These are phyloP conservation scores for Boletus rubropictus DNA, from an alignment of 768 basidiomycete genomes.

Conservation along the genomic window DNA sequence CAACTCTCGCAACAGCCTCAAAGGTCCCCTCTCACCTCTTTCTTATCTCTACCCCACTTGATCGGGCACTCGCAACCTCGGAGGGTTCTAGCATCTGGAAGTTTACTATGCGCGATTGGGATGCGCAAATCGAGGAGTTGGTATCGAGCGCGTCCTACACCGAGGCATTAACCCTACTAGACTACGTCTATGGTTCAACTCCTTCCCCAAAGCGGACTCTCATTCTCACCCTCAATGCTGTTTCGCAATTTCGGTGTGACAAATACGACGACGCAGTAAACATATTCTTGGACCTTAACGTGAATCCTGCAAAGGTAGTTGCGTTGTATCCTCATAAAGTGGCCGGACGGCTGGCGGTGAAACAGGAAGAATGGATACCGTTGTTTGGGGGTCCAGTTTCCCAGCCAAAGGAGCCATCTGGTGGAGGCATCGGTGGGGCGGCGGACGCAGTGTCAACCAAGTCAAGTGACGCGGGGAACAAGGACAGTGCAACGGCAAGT, in stretches of 20 bases:
- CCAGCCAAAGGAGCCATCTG: conserved; percentile 9
- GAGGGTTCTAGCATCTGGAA: conserved; percentile 82
- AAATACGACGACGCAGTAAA: conserved; percentile 79
- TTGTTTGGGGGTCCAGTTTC: conserved; percentile 72
- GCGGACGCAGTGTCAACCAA: conserved; percentile 28
- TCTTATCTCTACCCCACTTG: conserved; percentile 67
- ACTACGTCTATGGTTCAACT: conserved; percentile 30
- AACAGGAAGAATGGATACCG: conserved; percentile 67
- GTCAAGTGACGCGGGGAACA: conserved; percentile 24
- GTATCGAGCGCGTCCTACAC: conserved; percentile 60
- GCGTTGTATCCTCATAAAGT: conserved; percentile 81
- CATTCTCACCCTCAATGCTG: conserved; percentile 71
- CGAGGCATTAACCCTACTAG: conserved; percentile 76
- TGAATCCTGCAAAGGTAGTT: conserved; percentile 91
- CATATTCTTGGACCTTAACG: conserved; percentile 78
- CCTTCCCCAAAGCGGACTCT: conserved; percentile 38
- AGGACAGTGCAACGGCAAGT: conserved; percentile 16
- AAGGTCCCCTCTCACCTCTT: conserved; percentile 41
- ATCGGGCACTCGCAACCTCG: conserved; percentile 53
- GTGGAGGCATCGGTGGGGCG: not conserved
- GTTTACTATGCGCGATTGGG: conserved; percentile 66
- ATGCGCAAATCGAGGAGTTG: conserved; percentile 80
- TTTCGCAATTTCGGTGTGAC: conserved; percentile 64
- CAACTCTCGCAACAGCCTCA: conserved; percentile 13
- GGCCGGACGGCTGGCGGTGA: conserved; percentile 69